Evolutionary conservation across 164 flowering plant species (phyloP), one percentile per base, ranked within the genome.

Genomic region (Berberis vulgaris): DNA sequence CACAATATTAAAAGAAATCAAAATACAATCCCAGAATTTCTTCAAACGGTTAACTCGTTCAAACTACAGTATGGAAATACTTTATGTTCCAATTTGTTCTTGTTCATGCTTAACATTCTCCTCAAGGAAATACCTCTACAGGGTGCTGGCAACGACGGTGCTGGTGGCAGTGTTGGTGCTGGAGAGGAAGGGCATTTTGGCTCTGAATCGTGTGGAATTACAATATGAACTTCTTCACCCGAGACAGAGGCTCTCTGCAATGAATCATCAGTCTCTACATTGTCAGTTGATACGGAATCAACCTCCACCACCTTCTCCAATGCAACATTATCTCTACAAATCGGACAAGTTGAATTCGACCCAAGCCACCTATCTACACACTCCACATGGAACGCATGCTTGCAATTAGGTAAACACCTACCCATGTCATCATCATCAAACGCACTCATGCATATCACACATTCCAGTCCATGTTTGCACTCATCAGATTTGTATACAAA

Each of bases 341-440:
- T 74, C 0, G 94, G 94, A 9, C 94, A 87, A 12, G 59, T 82
- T 0, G 78, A 66, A 67, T 80, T 81, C 6, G 87, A 83, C 53
- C 65, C 64, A 62, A 87, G 54, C 94, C 94, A 87, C 81, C 74
- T 85, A 47, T 87, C 94, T 40, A 87, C 77, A 67, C 94, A 87
- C 52, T 81, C 81, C 0, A 81, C 80, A 54, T 87, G 94, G 45
- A 86, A 87, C 0, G 62, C 71, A 58, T 87, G 94, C 0, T 74
- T 71, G 42, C 94, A 87, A 11, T 68, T 74, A 2, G 83, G 78
- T 54, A 85, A 49, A 1, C 58, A 67, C 69, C 86, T 72, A 1
- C 84, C 86, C 2, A 71, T 52, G 6, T 87, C 88, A 6, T 67
- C 63, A 0, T 83, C 84, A 61, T 82, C 86, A 8, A 83, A 83